Evolutionary conservation across 2,329 filamentous ascomycete species (phyloP).

Genomic region (Aureobasidium mangrovei): DNA sequence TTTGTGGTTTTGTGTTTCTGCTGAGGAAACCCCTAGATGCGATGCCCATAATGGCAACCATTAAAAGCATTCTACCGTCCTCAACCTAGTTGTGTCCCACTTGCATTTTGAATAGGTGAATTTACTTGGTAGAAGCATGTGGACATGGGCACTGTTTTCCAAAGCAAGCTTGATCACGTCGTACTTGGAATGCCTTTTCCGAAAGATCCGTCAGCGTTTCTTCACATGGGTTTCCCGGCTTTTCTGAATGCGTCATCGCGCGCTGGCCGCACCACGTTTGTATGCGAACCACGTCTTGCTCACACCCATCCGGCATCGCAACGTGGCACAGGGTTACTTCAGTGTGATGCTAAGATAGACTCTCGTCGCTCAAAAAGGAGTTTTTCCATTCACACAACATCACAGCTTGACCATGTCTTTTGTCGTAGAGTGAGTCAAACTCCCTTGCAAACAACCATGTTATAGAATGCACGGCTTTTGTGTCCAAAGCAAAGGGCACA

Average conservation of each 20-base stretch:
- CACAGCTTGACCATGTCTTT: constrained; percentile 25
- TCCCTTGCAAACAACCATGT: background rate
- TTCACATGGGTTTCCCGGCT: background rate
- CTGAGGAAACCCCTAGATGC: background rate
- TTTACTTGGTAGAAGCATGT: too few species aligned
- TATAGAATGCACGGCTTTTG: background rate
- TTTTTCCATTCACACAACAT: background rate
- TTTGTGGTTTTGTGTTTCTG: background rate
- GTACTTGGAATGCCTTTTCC: too few species aligned
- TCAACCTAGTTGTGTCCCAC: background rate
- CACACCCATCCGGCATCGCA: too few species aligned
- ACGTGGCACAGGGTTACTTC: too few species aligned
- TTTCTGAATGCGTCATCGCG: background rate
- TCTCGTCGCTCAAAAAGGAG: too few species aligned
- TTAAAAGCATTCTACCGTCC: background rate
- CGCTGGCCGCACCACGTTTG: background rate
- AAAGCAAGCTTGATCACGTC: too few species aligned
- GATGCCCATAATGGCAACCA: background rate
- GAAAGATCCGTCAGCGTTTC: too few species aligned
- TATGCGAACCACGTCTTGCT: too few species aligned
- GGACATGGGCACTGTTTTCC: too few species aligned
- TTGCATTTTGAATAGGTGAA: too few species aligned
- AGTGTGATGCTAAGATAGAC: too few species aligned
- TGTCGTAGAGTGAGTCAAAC: constrained; percentile 23
- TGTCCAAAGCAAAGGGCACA: too few species aligned